Evolutionary conservation across 139 green algal genomes (phyloP), one percentile per base, ranked within the genome.

Genomic region (Eudorina sp.): DNA sequence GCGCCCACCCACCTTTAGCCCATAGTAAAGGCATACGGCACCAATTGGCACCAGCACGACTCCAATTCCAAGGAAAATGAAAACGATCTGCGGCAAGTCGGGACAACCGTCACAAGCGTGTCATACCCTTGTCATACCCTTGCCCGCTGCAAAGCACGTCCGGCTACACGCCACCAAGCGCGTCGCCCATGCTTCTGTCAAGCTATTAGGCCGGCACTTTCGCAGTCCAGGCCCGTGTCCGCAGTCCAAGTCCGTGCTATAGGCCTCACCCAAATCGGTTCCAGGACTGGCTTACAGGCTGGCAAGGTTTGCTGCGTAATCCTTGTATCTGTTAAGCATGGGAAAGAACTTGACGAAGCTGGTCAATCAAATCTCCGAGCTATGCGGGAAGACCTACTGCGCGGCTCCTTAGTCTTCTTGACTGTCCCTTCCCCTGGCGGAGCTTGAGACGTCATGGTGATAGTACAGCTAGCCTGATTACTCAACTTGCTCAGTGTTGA

Each of bases 251-350:
- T n/a, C n/a, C n/a, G n/a, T n/a, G n/a, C n/a, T n/a, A 43, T 36
- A 43, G 4, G 1, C 62, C 89, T 53, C 34, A 97, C 95, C 95
- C 92, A 95, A 27, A 92, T 86, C 23, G 95, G 94, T n/a, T 96
- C 95, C 41, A 98, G 85, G 45, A 97, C 88, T 3, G 96, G 96
- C 43, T 96, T 96, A 85, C 92, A 97, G 1, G 96, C 96, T 31
- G 91, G 91, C 9, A 98, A 90, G 58, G 97, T 92, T 72, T 98
- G 96, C 86, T 98, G 96, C 14, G 95, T 97, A 38, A 98, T 94
- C 21, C 70, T 89, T 5, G 89, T 94, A 75, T 97, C 89, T 95
- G 92, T 86, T 60, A 53, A 36, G 21, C 1, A n/a, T n/a, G n/a
- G n/a, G n/a, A n/a, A n/a, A n/a, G n/a, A n/a, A n/a, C n/a, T n/a